phyloP scores from a whole-genome alignment of 176 grass and related monocot genomes.

The Microstegium vimineum region DNA sequence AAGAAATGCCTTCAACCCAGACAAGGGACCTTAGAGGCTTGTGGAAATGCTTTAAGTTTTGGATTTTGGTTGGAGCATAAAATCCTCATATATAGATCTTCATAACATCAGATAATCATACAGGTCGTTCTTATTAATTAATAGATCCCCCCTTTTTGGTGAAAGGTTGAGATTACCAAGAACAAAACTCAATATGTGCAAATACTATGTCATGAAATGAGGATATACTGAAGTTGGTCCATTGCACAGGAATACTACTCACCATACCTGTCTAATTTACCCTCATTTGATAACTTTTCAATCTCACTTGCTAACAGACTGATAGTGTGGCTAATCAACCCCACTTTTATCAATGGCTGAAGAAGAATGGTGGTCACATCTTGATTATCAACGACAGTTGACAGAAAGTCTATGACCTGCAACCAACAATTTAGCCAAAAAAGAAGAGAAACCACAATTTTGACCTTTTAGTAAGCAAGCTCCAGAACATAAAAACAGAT shows the following conservation, averaged over 20 bases:
- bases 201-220: slow-evolving; percentile 6
- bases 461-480: background rate
- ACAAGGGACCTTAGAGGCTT: background rate
- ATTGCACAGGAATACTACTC: slow-evolving; percentile 10
- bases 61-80: background rate
- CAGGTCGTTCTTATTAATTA: background rate
- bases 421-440: slow-evolving; percentile 21
- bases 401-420: slow-evolving; percentile 80
- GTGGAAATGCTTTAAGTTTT: slow-evolving; percentile 11
- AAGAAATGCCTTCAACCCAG: slow-evolving; percentile 20
- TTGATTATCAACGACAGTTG: slow-evolving; percentile 63
- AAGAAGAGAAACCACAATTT: background rate
- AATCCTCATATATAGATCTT: background rate
- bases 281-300: slow-evolving; percentile 56
- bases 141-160: background rate
- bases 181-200: slow-evolving; percentile 14
- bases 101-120: background rate
- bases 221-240: slow-evolving; percentile 13
- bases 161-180: background rate
- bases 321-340: slow-evolving; percentile 49
- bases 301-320: slow-evolving; percentile 70
- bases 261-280: slow-evolving; percentile 62
- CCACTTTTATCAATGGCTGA: slow-evolving; percentile 71
- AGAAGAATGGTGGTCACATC: slow-evolving; percentile 57
- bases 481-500: background rate